Percentiles rank a stretch among this genome's conserved stretches.
phyloP scores from a whole-genome alignment of 352 stramenopile genomes.

The Aphanomyces euteiches region DNA sequence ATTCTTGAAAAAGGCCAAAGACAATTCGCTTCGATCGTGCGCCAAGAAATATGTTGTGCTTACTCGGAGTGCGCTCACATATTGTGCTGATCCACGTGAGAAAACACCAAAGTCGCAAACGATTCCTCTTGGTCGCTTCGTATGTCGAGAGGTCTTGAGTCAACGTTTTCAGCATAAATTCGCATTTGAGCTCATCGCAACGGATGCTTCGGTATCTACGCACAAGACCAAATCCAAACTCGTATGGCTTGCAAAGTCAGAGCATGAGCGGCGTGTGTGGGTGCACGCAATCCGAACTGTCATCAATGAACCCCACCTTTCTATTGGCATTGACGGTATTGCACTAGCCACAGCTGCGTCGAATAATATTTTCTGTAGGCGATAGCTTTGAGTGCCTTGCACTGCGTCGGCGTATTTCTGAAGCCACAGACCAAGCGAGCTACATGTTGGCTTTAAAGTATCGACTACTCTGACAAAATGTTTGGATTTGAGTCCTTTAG shows the following conservation, averaged over 20 bases:
- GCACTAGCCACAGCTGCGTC: too few relatives aligned
- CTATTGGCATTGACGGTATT: not conserved
- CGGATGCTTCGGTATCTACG: not conserved
- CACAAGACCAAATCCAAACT: slow-evolving; percentile 17
- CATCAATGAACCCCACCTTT: slow-evolving; percentile 8
- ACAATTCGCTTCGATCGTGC: slow-evolving; percentile 28
- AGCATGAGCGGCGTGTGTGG: slow-evolving; percentile 20
- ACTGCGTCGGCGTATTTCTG: slow-evolving; percentile 9
- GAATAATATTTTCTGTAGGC: not conserved
- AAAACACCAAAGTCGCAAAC: not conserved
- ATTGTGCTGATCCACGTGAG: slow-evolving; percentile 9
- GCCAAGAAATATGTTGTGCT: slow-evolving; percentile 28
- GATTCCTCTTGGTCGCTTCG: not conserved
- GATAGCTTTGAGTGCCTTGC: slow-evolving; percentile 25
- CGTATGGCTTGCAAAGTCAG: slow-evolving; percentile 26
- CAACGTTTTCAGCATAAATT: slow-evolving; percentile 30
- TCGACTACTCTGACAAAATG: not conserved
- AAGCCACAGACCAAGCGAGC: not conserved
- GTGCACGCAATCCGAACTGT: slow-evolving; percentile 27
- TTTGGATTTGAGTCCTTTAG: not conserved
- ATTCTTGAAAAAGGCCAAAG: slow-evolving; percentile 28
- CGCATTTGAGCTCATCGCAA: slow-evolving; percentile 27
- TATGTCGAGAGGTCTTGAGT: slow-evolving; percentile 20
- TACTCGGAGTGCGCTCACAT: slow-evolving; percentile 7
- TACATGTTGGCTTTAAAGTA: slow-evolving; percentile 15